Evolutionary conservation across 345 rosid species (phyloP).

Genomic region (Murraya paniculata): DNA sequence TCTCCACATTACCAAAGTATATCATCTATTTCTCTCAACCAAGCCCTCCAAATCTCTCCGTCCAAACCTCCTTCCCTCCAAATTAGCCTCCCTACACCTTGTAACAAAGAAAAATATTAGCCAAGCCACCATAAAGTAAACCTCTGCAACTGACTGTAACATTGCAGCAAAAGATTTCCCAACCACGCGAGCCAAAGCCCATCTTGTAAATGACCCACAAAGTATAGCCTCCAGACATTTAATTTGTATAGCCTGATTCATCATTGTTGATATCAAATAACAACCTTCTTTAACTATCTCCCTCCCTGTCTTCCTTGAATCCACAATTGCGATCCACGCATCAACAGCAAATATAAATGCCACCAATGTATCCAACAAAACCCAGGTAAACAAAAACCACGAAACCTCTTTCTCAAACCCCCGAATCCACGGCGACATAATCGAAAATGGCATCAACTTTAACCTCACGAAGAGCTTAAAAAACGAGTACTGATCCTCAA

Average conservation of each 20-base stretch:
- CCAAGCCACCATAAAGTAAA: constrained; percentile 91
- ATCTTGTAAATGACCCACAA: constrained; percentile 72
- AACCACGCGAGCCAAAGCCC: constrained; percentile 44
- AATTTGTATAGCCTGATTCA: constrained; percentile 74
- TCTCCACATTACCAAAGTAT: constrained; percentile 20
- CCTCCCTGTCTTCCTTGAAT: constrained; percentile 77
- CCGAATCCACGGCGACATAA: constrained; percentile 73
- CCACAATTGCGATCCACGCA: constrained; percentile 83
- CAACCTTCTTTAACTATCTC: constrained; percentile 92
- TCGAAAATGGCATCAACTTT: constrained; percentile 89
- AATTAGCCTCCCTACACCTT: constrained; percentile 65
- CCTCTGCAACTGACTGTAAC: constrained; percentile 75
- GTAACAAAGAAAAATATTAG: constrained; percentile 73
- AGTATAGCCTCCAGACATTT: constrained; percentile 77
- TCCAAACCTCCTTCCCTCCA: constrained; percentile 76
- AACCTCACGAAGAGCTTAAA: constrained; percentile 80
- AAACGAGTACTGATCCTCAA: constrained; percentile 86
- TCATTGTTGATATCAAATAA: constrained; percentile 60
- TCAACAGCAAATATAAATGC: constrained; percentile 69
- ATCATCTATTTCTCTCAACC: constrained; percentile 69
- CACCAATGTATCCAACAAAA: constrained; percentile 65
- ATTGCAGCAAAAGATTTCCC: constrained; percentile 59
- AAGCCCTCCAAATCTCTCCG: constrained; percentile 80
- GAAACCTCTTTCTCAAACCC: constrained; percentile 89
- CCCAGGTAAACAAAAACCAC: constrained; percentile 81